Percentiles rank a stretch among this genome's conserved stretches.
Conservation (phyloP, 2,329 filamentous ascomycete species). For the Sphaerulina musiva region DNA sequence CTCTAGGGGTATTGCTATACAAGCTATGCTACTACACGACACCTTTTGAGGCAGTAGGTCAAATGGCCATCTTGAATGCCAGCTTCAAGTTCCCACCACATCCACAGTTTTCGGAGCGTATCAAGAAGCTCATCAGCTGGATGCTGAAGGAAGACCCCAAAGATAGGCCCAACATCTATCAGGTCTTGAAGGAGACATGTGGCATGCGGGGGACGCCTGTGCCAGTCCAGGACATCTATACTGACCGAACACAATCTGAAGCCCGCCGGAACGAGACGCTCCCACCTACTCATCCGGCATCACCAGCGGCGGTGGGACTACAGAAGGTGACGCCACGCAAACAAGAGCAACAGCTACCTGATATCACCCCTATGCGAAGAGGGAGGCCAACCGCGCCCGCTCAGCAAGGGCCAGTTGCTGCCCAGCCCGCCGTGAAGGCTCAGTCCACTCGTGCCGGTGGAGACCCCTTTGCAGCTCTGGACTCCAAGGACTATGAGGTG, state of each 20-base stretch:
- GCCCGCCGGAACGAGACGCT: slow-evolving; percentile 54
- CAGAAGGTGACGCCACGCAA: slow-evolving; percentile 71
- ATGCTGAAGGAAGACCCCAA: slow-evolving; percentile 84
- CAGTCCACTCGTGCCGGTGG: slow-evolving; percentile 65
- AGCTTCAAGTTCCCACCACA: slow-evolving; percentile 87
- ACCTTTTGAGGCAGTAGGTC: slow-evolving; percentile 94
- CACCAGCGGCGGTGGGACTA: slow-evolving; percentile 55
- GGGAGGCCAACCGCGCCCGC: slow-evolving; percentile 54
- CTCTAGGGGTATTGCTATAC: slow-evolving; percentile 86
- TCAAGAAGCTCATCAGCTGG: slow-evolving; percentile 84
- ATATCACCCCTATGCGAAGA: slow-evolving; percentile 89
- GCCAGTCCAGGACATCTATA: slow-evolving; percentile 71
- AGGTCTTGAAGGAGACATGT: slow-evolving; percentile 81
- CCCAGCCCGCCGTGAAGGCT: slow-evolving; percentile 50
- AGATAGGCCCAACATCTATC: slow-evolving; percentile 83
- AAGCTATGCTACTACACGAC: slow-evolving; percentile 99
- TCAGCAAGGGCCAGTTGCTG: slow-evolving; percentile 37
- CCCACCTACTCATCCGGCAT: slow-evolving; percentile 47
- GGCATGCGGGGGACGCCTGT: slow-evolving; percentile 77
- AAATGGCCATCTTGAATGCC: slow-evolving; percentile 94
- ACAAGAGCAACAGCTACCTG: slow-evolving; percentile 68
- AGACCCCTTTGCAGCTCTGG: slow-evolving; percentile 87
- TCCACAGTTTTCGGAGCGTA: slow-evolving; percentile 78
- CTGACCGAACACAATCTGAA: slow-evolving; percentile 57
- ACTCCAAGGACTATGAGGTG: slow-evolving; percentile 53